phyloP scores from a whole-genome alignment of 371 early-diverging fungal species.

The Sporodiniella umbellata region DNA sequence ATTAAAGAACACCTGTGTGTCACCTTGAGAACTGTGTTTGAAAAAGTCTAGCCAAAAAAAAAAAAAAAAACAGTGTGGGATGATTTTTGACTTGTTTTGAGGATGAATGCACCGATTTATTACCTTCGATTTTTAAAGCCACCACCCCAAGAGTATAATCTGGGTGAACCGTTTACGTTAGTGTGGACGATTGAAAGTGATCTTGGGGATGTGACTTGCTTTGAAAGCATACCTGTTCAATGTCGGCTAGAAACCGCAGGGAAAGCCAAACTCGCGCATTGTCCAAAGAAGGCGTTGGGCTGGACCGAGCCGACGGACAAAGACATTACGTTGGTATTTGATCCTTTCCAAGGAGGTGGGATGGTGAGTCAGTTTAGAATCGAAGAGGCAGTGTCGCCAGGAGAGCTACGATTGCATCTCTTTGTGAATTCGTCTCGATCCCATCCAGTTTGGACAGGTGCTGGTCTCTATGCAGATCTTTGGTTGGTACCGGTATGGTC shows the following conservation, averaged over 20 bases:
- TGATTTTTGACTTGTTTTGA: too few species aligned
- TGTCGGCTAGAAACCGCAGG: slow-evolving; percentile 9
- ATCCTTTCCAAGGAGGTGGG: slow-evolving; percentile 35
- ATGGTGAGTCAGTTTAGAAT: slow-evolving; percentile 22
- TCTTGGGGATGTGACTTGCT: slow-evolving; percentile 37
- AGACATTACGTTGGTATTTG: slow-evolving; percentile 14
- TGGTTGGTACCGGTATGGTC: slow-evolving; percentile 46
- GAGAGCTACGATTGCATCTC: slow-evolving; percentile 12
- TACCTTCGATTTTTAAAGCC: slow-evolving; percentile 45
- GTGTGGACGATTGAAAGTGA: slow-evolving; percentile 48
- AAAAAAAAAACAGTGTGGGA: too few species aligned
- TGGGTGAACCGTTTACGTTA: slow-evolving; percentile 36
- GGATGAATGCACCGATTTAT: too few species aligned
- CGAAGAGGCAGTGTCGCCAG: slow-evolving; percentile 11
- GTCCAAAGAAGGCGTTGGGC: too few species aligned
- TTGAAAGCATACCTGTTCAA: slow-evolving; percentile 19
- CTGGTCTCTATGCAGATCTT: slow-evolving; percentile 6
- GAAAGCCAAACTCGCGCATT: too few species aligned
- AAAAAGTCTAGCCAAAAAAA: too few species aligned
- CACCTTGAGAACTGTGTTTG: too few species aligned
- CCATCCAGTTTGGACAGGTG: slow-evolving; percentile 25
- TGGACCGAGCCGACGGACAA: too few species aligned
- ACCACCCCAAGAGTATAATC: slow-evolving; percentile 25
- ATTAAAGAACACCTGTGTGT: too few species aligned
- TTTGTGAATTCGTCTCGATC: background rate